phyloP scores from a whole-genome alignment of 208 protist species.

The Jaenimonas drosophilae region DNA sequence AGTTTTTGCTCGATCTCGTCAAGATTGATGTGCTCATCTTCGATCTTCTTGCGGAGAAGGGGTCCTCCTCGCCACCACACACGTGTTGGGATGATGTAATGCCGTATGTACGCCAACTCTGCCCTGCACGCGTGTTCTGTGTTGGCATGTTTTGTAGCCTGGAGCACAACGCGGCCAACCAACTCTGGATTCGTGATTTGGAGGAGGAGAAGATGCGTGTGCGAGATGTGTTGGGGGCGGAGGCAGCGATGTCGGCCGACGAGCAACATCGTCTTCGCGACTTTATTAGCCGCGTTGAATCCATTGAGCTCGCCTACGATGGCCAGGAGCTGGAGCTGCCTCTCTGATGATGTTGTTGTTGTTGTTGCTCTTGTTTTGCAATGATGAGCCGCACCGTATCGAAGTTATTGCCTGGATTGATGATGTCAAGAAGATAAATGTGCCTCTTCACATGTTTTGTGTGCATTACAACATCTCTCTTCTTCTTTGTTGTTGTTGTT shows the following conservation, averaged over 20 bases:
- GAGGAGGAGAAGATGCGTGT: slow-evolving; percentile 14
- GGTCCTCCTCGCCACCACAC: slow-evolving; percentile 35
- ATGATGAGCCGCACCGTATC: background rate
- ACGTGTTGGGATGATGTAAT: slow-evolving; percentile 69
- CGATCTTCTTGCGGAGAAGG: slow-evolving; percentile 52
- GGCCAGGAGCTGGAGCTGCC: slow-evolving; percentile 31
- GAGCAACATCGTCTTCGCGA: background rate
- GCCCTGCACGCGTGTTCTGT: slow-evolving; percentile 38
- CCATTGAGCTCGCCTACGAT: slow-evolving; percentile 70
- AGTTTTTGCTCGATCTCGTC: slow-evolving; percentile 58
- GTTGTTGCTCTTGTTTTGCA: background rate
- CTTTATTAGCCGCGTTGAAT: slow-evolving; percentile 15
- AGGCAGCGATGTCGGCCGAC: background rate
- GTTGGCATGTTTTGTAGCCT: slow-evolving; percentile 84
- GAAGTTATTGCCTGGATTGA: too few species aligned
- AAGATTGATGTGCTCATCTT: slow-evolving; percentile 81
- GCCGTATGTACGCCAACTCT: slow-evolving; percentile 26
- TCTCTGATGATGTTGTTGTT: slow-evolving; percentile 11
- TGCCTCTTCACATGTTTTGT: background rate
- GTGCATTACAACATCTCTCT: background rate
- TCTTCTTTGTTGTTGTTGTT: slow-evolving; percentile 6
- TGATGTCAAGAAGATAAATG: too few species aligned
- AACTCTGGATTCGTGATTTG: slow-evolving; percentile 20
- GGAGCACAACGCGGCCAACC: slow-evolving; percentile 47
- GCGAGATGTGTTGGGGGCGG: slow-evolving; percentile 3